A percentile compares a stretch with the other conserved stretches of the same genome.
phyloP scores from a whole-genome alignment of 2,329 filamentous ascomycete species.

The Neophaeococcomyces aloes region DNA sequence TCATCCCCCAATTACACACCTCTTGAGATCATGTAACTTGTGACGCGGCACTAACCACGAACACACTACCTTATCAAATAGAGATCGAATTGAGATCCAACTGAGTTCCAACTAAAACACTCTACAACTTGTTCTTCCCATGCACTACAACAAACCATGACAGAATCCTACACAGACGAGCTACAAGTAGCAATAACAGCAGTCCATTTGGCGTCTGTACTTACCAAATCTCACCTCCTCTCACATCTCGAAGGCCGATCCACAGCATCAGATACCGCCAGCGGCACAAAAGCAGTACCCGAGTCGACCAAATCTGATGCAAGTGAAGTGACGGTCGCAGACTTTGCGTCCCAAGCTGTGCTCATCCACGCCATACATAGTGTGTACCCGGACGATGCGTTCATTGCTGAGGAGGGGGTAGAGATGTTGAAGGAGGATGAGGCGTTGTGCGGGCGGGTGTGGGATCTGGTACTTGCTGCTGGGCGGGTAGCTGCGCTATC shows the following conservation, averaged over 20 bases:
- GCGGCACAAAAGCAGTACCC: slow-evolving; percentile 35
- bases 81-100: no score
- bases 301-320: slow-evolving; percentile 48
- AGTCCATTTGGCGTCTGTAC: slow-evolving; percentile 45
- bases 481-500: slow-evolving; percentile 26
- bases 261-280: slow-evolving; percentile 20
- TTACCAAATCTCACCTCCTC: slow-evolving; percentile 45
- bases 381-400: slow-evolving; percentile 46
- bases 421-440: slow-evolving; percentile 41
- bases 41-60: no score
- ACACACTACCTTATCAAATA: no score
- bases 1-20: no score
- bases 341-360: slow-evolving; percentile 54
- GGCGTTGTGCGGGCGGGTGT: slow-evolving; percentile 43
- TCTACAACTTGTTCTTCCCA: no score
- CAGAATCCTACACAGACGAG: slow-evolving; percentile 26
- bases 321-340: slow-evolving; percentile 53
- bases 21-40: no score
- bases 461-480: slow-evolving; percentile 40
- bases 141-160: no score
- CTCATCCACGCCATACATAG: slow-evolving; percentile 47
- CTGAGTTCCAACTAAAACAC: no score
- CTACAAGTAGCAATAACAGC: slow-evolving; percentile 32
- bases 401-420: slow-evolving; percentile 53
- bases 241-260: not conserved